Conservation (phyloP, 495 filamentous ascomycete genomes). For the Xylaria castorea region DNA sequence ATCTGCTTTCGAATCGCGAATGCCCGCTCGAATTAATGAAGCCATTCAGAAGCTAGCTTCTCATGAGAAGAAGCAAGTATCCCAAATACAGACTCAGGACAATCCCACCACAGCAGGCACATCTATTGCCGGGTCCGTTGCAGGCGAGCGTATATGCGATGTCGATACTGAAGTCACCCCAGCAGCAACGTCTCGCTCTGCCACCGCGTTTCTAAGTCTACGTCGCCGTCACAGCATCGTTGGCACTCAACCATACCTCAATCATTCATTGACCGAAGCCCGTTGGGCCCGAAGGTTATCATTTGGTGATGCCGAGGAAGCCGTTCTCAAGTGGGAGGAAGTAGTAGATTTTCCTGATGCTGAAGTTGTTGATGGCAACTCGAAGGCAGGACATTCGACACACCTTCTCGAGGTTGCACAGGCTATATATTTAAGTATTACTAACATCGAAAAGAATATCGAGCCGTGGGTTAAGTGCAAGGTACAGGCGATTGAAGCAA, state of each 20-base stretch:
- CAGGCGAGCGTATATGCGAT: slow-evolving; percentile 56
- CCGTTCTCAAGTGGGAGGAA: slow-evolving; percentile 74
- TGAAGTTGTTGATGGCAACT: slow-evolving; percentile 21
- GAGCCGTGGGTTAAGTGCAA: slow-evolving; percentile 72
- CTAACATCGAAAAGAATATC: slow-evolving; percentile 57
- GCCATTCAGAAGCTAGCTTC: slow-evolving; percentile 27
- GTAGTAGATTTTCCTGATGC: slow-evolving; percentile 45
- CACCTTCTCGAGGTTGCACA: slow-evolving; percentile 64
- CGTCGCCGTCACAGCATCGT: slow-evolving; percentile 58
- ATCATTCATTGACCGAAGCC: slow-evolving; percentile 56
- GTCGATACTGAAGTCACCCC: slow-evolving; percentile 49
- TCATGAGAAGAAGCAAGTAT: slow-evolving; percentile 33
- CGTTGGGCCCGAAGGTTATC: slow-evolving; percentile 83
- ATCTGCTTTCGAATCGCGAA: slow-evolving; percentile 25
- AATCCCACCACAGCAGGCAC: slow-evolving; percentile 35
- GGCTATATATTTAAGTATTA: slow-evolving; percentile 59
- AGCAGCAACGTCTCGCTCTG: slow-evolving; percentile 43
- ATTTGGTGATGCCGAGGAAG: slow-evolving; percentile 89
- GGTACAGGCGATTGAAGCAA: slow-evolving; percentile 64
- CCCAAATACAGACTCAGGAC: slow-evolving; percentile 31
- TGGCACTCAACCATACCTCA: slow-evolving; percentile 40
- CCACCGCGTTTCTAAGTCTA: slow-evolving; percentile 38
- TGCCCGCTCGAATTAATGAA: slow-evolving; percentile 23
- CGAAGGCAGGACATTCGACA: slow-evolving; percentile 42
- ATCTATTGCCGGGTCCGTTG: slow-evolving; percentile 52